Base-by-base conservation (phyloP, 441 rosid species). In the Erodium moschatum region DNA sequence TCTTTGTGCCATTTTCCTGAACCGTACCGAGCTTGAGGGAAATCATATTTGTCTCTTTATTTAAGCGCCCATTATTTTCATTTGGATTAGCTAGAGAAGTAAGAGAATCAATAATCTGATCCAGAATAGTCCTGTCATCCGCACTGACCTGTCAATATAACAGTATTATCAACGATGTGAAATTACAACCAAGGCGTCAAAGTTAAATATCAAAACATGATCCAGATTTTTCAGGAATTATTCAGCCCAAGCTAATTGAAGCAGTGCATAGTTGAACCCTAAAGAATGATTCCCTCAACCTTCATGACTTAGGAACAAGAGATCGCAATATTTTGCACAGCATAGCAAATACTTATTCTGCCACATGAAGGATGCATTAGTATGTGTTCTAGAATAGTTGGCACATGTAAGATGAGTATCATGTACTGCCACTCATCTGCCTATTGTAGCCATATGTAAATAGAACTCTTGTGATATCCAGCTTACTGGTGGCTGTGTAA, bases 31-130 rank as follows among this genome's bases (percentile, higher is more conserved):
- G 78, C 71, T 65, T 84, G 33, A 80, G 69, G 69, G 87, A 85
- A 44, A 87, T 83, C 69, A 72, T 81, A 70, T 84, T 80, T 69
- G 76, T 52, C 74, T 76, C 83, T 66, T 48, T 77, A 56, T 61
- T 72, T 52, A 73, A 64, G 62, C 61, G 38, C 61, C 74, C 71
- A 62, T 83, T 65, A 65, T 73, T 81, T 73, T 81, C 87, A 58
- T 75, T 79, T 52, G 81, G 75, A 71, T 91, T 89, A 67, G 97
- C 93, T 54, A 91, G 80, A 74, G 83, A 89, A 69, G 86, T 89
- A 69, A 93, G 80, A 65, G 96, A 85, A 82, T 93, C 96, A 60
- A 93, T 84, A 46, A 93, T 90, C 78, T 86, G 90, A 83, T 93
- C 90, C 78, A 93, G 78, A 71, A 87, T 85, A 72, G 65, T 85